Conservation (phyloP, 768 basidiomycete species). For the Boletus vermiculosoides region DNA sequence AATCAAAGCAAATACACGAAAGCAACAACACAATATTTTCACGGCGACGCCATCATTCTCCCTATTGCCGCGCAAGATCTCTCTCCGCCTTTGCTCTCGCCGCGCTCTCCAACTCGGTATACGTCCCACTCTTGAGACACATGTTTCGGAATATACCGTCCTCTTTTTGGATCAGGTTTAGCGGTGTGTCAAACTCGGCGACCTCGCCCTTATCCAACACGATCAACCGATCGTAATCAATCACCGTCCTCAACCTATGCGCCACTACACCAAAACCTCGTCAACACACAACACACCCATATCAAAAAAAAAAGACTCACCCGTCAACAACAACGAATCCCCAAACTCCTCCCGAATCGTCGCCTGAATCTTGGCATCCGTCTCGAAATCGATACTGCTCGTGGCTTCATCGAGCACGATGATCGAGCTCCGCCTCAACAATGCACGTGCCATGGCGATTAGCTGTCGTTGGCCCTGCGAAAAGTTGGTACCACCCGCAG, state of each 20-base stretch:
- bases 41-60: neutral
- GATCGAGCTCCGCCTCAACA: slow-evolving; percentile 67
- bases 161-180: slow-evolving; percentile 60
- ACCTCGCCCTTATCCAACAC: slow-evolving; percentile 61
- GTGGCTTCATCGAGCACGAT: slow-evolving; percentile 84
- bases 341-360: slow-evolving; percentile 86
- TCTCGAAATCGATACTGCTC: slow-evolving; percentile 82
- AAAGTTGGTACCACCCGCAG: slow-evolving; percentile 86
- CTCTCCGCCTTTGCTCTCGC: slow-evolving; percentile 45
- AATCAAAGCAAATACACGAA: neutral
- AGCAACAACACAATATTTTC: neutral
- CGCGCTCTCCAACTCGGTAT: slow-evolving; percentile 54
- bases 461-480: slow-evolving; percentile 90
- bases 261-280: slow-evolving; percentile 42
- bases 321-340: slow-evolving; percentile 68
- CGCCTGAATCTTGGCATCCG: slow-evolving; percentile 86
- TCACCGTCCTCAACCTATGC: slow-evolving; percentile 72
- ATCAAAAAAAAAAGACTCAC: slow-evolving; percentile 37
- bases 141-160: slow-evolving; percentile 66
- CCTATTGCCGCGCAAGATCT: neutral
- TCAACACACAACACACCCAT: neutral
- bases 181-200: slow-evolving; percentile 70
- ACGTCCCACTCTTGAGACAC: slow-evolving; percentile 71
- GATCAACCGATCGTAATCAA: slow-evolving; percentile 78
- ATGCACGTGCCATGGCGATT: slow-evolving; percentile 81